Evolutionary conservation across 768 basidiomycete genomes (phyloP).

Genomic region (Leccinum boreale): DNA sequence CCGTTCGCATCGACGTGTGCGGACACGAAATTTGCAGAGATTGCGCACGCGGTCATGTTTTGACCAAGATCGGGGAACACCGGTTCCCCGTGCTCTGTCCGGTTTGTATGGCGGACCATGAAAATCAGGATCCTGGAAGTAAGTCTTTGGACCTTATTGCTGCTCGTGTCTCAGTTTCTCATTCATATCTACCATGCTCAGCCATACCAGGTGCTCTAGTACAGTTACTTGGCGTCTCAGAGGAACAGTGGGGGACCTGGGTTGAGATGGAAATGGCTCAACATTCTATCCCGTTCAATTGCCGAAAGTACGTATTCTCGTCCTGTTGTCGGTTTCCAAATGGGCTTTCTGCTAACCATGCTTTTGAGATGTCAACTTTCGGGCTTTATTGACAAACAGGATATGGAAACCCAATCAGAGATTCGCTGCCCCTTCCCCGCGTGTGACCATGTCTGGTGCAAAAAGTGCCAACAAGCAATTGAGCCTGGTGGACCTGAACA

Average conservation of each 20-base stretch:
- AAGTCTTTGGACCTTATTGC: conserved; percentile 1
- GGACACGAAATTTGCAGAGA: conserved; percentile 52
- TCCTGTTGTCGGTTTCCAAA: neutral
- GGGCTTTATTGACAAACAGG: conserved; percentile 48
- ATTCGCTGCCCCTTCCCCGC: conserved; percentile 47
- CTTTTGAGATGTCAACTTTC: conserved; percentile 45
- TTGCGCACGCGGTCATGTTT: conserved; percentile 45
- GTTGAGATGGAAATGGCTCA: conserved; percentile 45
- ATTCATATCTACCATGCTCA: conserved; percentile 15
- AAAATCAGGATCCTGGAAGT: conserved; percentile 31
- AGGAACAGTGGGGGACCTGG: conserved; percentile 41
- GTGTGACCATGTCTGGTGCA: conserved; percentile 60
- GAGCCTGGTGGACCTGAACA: conserved; percentile 38
- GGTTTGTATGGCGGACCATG: conserved; percentile 41
- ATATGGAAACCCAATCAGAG: conserved; percentile 39
- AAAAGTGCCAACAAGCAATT: conserved; percentile 46
- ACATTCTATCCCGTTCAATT: conserved; percentile 42
- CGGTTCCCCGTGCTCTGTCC: conserved; percentile 63
- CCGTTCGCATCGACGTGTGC: conserved; percentile 43
- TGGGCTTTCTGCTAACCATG: neutral
- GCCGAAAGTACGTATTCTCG: conserved; percentile 42
- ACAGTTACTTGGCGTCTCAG: conserved; percentile 42
- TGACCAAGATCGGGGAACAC: conserved; percentile 48
- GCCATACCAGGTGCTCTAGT: conserved; percentile 38
- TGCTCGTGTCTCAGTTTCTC: neutral